Percentiles rank a stretch among this genome's conserved stretches.
These are phyloP conservation scores for Blastomyces emzantsi DNA, from an alignment of 2,329 filamentous ascomycete species.

Conservation along the genomic window DNA sequence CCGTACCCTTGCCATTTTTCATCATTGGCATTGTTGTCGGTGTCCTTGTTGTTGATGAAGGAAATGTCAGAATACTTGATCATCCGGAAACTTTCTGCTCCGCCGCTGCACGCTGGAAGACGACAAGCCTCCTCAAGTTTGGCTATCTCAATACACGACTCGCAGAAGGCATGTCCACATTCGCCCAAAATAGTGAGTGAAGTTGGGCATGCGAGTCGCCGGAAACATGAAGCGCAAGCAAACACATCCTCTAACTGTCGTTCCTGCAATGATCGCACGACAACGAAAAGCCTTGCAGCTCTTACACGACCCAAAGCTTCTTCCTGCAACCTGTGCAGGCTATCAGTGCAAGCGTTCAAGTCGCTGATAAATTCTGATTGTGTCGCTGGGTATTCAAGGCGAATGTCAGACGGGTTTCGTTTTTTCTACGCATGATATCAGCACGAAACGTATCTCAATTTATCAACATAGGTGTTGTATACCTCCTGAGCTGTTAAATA, in stretches of 20 bases:
- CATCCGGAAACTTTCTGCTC: conserved; percentile 33
- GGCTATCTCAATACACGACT: conserved; percentile 27
- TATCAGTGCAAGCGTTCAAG: conserved; percentile 19
- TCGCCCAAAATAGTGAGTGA: conserved; percentile 36
- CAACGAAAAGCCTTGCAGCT: conserved; percentile 27
- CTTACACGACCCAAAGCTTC: conserved; percentile 27
- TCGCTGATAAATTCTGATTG: conserved; percentile 16
- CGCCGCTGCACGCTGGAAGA: conserved; percentile 33
- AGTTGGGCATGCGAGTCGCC: conserved; percentile 20
- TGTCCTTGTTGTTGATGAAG: background rate
- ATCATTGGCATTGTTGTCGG: conserved; percentile 5
- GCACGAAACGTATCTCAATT: background rate
- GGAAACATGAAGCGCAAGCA: conserved; percentile 29
- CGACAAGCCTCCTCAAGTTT: conserved; percentile 30
- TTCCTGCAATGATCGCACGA: conserved; percentile 25
- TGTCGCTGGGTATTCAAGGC: conserved; percentile 12
- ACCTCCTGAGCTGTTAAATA: conserved; percentile 17
- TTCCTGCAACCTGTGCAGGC: conserved; percentile 21
- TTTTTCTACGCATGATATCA: conserved; percentile 8
- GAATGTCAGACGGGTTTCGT: conserved; percentile 1
- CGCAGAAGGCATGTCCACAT: conserved; percentile 48
- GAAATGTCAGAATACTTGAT: conserved; percentile 23
- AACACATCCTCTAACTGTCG: conserved; percentile 11
- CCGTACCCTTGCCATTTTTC: conserved; percentile 21
- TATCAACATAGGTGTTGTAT: background rate